Evolutionary conservation across 495 filamentous ascomycete genomes (phyloP).

Genomic region (Letharia lupina): DNA sequence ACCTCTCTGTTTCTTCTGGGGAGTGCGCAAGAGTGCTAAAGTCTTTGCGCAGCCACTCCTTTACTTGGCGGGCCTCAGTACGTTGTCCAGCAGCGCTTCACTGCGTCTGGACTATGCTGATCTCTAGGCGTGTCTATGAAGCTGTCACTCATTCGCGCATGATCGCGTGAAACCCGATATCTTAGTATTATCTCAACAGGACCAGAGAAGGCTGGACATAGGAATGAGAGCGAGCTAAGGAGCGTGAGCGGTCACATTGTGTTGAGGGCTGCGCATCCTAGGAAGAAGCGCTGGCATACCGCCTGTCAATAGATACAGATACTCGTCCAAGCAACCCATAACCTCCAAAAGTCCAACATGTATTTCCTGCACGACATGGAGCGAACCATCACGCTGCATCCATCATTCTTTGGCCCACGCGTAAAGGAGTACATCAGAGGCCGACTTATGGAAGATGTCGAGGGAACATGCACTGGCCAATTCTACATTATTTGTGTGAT

Average conservation of each 20-base stretch:
- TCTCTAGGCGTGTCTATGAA: conserved; percentile 11
- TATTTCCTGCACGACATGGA: conserved; percentile 97
- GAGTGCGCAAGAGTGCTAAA: conserved; percentile 22
- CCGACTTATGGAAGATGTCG: conserved; percentile 81
- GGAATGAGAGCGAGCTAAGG: conserved; percentile 13
- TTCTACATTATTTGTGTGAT: conserved; percentile 96
- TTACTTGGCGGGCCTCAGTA: conserved; percentile 21
- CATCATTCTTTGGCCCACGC: conserved; percentile 88
- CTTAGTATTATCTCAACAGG: not conserved
- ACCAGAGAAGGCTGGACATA: not conserved
- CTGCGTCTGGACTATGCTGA: conserved; percentile 24
- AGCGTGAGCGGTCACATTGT: conserved; percentile 5
- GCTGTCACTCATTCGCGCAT: conserved; percentile 16
- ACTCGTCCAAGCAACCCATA: conserved; percentile 3
- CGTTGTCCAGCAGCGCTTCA: conserved; percentile 21
- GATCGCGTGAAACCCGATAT: not conserved
- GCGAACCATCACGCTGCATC: conserved; percentile 85
- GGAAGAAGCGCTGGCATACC: not conserved
- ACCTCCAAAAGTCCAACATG: conserved; percentile 44
- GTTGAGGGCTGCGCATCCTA: conserved; percentile 8
- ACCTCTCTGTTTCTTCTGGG: conserved; percentile 17
- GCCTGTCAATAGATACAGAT: conserved; percentile 6
- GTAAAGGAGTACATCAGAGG: conserved; percentile 81
- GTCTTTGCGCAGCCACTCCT: conserved; percentile 24
- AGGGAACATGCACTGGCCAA: conserved; percentile 83